Base-by-base conservation (phyloP, 768 basidiomycete species). In the Mrakia gelida region DNA sequence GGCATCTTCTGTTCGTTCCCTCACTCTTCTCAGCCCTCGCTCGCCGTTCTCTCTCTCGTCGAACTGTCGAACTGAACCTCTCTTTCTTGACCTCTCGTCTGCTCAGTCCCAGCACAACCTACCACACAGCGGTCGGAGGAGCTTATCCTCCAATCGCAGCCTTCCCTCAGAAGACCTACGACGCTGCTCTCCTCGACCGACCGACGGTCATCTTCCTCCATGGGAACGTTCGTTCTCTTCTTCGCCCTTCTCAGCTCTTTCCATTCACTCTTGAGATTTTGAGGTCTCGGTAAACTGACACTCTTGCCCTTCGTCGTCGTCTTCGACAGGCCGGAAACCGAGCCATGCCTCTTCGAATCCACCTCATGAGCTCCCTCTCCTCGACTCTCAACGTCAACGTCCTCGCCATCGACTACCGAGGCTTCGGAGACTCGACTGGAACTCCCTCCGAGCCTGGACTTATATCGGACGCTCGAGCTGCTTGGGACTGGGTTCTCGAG, bases 121-220 rank as follows among this genome's bases (percentile, higher is more conserved):
- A 78, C 49, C 49, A 38, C 15, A 34, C 41, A 13, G 62, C 62
- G 3, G 38, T 65, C 45, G 52, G 18, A 15, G 76, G 23, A 3
- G 4, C 38, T 2, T 79, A 71, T 45, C 78, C 78, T 18, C 78
- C 78, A 15, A 13, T 49, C 16, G 7, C 49, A 28, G 13, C 83
- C 0, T 82, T 82, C 4, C 63, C 85, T 26, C 83, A 86, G 23
- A 81, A 85, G 3, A 86, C 87, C 62, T 85, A 93, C 52, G 82
- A 86, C 23, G 80, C 85, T 28, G 91, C 92, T 1, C 84, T 95
- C 26, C 84, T 85, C 18, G 80, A 85, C 0, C 84, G 87, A 38
- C 93, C 93, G 0, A 95, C 92, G 0, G 86, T 96, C n/a, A 86
- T 98, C n/a, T 96, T 92, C 85, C 87, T 95, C 62, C 96, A 98